These are phyloP conservation scores for Tulasnella sp. DNA, from an alignment of 768 basidiomycete species.

Conservation along the genomic window DNA sequence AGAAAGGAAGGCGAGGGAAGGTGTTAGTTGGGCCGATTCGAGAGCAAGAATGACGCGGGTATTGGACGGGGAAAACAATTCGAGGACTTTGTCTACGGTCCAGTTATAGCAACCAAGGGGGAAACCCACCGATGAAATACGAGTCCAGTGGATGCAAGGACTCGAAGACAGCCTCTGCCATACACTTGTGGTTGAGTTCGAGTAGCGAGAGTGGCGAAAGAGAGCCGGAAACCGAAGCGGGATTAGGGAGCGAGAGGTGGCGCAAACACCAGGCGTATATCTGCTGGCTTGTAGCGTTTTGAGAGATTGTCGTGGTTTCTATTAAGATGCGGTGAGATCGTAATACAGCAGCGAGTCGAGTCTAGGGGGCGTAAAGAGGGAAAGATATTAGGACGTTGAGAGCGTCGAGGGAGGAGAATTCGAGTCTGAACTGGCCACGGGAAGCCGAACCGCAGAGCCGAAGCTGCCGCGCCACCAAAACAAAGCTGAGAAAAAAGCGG, in stretches of 20 bases:
- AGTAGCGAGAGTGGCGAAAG: background rate
- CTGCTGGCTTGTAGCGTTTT: background rate
- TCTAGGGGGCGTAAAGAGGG: background rate
- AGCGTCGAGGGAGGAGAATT: background rate
- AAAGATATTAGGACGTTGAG: background rate
- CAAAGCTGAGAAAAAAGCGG: background rate
- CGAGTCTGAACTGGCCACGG: background rate
- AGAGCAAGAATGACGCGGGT: conserved; percentile 4
- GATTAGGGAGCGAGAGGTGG: background rate
- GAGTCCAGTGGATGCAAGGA: conserved; percentile 1
- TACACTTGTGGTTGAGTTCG: background rate
- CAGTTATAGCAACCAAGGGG: background rate
- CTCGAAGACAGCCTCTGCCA: conserved; percentile 20
- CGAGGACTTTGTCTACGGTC: background rate
- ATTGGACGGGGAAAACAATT: background rate
- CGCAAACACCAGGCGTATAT: background rate
- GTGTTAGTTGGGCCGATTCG: background rate
- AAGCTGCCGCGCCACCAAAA: background rate
- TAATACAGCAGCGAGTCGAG: background rate
- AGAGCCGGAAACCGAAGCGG: background rate
- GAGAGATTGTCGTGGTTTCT: background rate
- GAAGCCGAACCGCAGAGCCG: background rate
- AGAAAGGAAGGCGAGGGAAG: background rate
- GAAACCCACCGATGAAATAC: conserved; percentile 6
- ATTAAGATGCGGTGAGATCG: background rate